phyloP scores from a whole-genome alignment of 108 stramenopile genomes.

The Conticribra weissflogii region DNA sequence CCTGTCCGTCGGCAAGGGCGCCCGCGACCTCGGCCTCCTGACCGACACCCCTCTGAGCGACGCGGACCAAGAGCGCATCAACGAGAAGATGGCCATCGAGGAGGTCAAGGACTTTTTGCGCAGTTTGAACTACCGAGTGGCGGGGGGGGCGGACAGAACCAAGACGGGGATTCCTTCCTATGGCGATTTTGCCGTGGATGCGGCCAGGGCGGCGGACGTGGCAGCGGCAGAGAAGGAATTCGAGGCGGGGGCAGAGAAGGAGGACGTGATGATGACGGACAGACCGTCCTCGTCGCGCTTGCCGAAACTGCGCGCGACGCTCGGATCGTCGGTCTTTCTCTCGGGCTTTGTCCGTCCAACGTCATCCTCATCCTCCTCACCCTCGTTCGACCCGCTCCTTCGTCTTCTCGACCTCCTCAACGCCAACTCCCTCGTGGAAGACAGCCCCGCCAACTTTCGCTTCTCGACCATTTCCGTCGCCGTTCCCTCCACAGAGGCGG shows the following conservation, averaged over 20 bases:
- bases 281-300: neutral
- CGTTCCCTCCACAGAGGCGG: neutral
- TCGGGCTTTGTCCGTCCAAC: neutral
- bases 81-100: neutral
- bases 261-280: neutral
- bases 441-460: neutral
- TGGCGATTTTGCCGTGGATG: neutral
- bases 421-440: neutral
- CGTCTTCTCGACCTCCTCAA: neutral
- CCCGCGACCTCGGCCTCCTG: neutral
- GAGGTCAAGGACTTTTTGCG: neutral
- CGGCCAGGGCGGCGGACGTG: neutral
- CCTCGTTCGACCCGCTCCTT: neutral
- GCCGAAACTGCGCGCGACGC: neutral
- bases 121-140: neutral
- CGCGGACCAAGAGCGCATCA: neutral
- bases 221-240: too few relatives aligned
- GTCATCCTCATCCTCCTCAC: neutral
- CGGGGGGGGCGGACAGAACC: neutral
- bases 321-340: neutral
- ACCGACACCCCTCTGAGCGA: neutral
- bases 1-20: neutral
- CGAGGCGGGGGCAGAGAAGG: too few relatives aligned
- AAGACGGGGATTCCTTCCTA: neutral
- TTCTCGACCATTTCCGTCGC: neutral